Conservation (phyloP, 1,139 yeast genomes). For the Diutina catenulata region DNA sequence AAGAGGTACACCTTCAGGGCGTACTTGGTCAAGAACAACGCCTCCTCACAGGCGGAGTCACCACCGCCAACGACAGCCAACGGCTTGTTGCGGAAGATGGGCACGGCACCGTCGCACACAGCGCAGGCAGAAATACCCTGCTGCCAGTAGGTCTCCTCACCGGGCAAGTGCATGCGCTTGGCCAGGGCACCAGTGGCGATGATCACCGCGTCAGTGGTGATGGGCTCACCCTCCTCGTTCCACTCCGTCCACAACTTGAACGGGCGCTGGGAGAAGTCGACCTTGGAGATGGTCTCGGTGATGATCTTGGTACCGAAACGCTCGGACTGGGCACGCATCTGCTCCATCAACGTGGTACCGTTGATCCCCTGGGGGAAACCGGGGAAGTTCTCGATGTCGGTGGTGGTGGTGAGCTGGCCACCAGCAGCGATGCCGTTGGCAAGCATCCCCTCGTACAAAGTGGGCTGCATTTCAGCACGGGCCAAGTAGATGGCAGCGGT, state of each 20-base stretch:
- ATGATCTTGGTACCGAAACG: constrained; percentile 88
- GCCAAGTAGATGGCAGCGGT: constrained; percentile 96
- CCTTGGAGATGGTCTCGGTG: constrained; percentile 88
- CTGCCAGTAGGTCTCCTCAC: constrained; percentile 98
- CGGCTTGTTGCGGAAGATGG: constrained; percentile 95
- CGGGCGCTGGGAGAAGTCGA: constrained; percentile 76
- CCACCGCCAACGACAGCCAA: constrained; percentile 98
- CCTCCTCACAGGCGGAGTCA: constrained; percentile 99
- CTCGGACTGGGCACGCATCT: constrained; percentile 79
- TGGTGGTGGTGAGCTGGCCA: constrained; percentile 95
- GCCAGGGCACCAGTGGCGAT: constrained; percentile 98
- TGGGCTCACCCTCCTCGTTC: constrained; percentile 79
- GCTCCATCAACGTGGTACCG: constrained; percentile 83
- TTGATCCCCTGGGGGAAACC: constrained; percentile 94
- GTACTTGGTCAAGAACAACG: constrained; percentile 88
- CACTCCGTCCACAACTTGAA: constrained; percentile 96
- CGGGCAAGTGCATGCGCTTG: constrained; percentile 84
- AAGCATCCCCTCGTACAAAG: constrained; percentile 87
- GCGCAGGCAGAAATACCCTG: constrained; percentile 99
- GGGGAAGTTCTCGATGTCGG: constrained; percentile 95
- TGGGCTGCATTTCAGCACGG: constrained; percentile 92
- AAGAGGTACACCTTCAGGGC: constrained; percentile 89
- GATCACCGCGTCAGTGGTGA: constrained; percentile 85
- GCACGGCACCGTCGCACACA: constrained; percentile 98
- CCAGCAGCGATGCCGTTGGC: constrained; percentile 99